Conservation (phyloP, 345 rosid species). For the Excoecaria agallocha region DNA sequence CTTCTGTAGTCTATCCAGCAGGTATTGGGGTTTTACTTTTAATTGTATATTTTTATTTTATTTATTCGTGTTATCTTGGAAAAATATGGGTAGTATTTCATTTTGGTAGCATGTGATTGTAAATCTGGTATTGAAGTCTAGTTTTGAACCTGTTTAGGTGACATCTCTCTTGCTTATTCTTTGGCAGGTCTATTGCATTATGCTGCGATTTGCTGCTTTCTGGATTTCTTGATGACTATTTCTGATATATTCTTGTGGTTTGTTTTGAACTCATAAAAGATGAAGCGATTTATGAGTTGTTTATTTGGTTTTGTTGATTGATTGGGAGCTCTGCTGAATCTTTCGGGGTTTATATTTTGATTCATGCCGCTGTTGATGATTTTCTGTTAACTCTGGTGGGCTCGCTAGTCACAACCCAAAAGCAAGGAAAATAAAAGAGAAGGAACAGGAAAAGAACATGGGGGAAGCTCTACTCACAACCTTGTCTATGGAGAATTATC, state of each 20-base stretch:
- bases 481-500: conserved; percentile 86
- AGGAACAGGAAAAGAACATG: conserved; percentile 30
- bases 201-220: conserved; percentile 14
- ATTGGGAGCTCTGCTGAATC: conserved; percentile 23
- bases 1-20: too few species aligned
- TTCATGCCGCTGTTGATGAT: conserved; percentile 13
- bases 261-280: conserved; percentile 28
- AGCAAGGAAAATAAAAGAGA: conserved; percentile 11
- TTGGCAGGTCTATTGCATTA: conserved; percentile 31
- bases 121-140: background rate
- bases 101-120: background rate
- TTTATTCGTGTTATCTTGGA: background rate
- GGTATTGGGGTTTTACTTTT: background rate
- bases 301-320: conserved; percentile 65
- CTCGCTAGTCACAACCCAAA: conserved; percentile 9
- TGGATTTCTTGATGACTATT: conserved; percentile 24
- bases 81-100: background rate
- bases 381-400: conserved; percentile 7
- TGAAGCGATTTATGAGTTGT: conserved; percentile 57
- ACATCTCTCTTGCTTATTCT: background rate
- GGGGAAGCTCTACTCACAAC: conserved; percentile 60
- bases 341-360: background rate
- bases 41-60: background rate
- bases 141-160: background rate
- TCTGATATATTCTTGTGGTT: conserved; percentile 22